Base-by-base conservation (phyloP, 2,329 filamentous ascomycete species). In the Torrubiella hemipterigena region DNA sequence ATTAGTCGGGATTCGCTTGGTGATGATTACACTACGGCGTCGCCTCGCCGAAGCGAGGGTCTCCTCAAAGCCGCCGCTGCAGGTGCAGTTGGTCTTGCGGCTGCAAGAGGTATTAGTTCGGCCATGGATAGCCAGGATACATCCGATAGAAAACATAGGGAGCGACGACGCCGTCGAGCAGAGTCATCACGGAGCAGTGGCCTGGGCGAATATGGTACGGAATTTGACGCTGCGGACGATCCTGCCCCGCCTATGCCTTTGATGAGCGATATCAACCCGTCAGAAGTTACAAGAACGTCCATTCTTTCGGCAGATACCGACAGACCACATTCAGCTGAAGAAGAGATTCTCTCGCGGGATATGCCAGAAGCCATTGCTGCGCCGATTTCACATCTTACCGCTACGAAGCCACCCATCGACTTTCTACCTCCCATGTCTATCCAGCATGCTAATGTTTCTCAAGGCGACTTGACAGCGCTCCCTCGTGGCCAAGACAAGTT, bases 241-340 rank as follows among this genome's bases (percentile, higher is more conserved):
- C 37, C 34, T 29, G 71, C 82, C 11, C 63, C 86, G 6, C 83
- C 83, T 6, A 85, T 95, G 79, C 89, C 89, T 3, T 67, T 94
- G 39, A 79, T 81, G 54, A 94, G 87, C 54, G 83, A 85, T 34
- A 73, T 93, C 35, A 81, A 83, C 41, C 74, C 81, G 25, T 93
- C 89, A 0, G 87, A 95, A 31, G 56, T 95, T 33, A 96, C 89
- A 1, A 71, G 89, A 43, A 81, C 81, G 12, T 95, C 89, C 0
- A 83, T 96, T 32, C 58, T 91, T 13, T 91, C 87, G 5, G 81
- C 83, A 18, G 77, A 81, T 17, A 83, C 82, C 0, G 83, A 84
- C 40, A 65, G 76, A 31, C 79, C 82, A 12, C 67, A 70, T 28
- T 83, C 81, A 13, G 74, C 77, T 15, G 78, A 67, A 46, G 76